Base-by-base conservation (phyloP, 2,329 filamentous ascomycete species). In the Orbilia ellipsospora region DNA sequence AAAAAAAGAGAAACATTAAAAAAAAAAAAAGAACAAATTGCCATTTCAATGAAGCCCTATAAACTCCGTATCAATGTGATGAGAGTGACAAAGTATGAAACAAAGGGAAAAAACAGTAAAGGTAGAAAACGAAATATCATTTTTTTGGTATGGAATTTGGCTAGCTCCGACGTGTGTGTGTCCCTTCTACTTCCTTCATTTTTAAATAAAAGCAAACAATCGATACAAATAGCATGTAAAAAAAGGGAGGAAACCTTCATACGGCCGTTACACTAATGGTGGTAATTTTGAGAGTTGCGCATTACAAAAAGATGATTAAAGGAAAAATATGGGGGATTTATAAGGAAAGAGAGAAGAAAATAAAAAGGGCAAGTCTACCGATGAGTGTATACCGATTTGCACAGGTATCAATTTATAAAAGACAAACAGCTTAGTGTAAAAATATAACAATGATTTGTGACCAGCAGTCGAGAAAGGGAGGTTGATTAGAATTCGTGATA, bases 1-100 rank as follows among this genome's bases (percentile, higher is more conserved):
- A 57, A 44, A 40, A 62, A 18, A 31, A 20, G 26, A 44, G 31
- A 40, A 62, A 18, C 20, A 20, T 23, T 31, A 45, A 18, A 15
- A 20, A 48, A 42, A 68, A 68, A 48, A 63, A 68, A 63, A 52
- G 31, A 51, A 63, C 57, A 60, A 23, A 54, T 31, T 60, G 67
- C 44, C 62, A 74, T 74, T 62, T 66, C 51, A 63, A 60, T 67
- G 64, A 74, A 74, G 64, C 70, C 70, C 70, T 68, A 51, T 63
- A 68, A 74, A 74, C 70, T 74, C 70, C 70, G 70, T 57, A 64
- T 68, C 64, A 68, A 74, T 74, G 70, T 74, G 65, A 74, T 74
- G 63, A 60, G 59, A 52, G 48, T 40, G 57, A 64, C n/a, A 64
- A 16, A 59, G 16, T 12, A 51, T 7, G 48, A 13, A 20, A 52